phyloP scores from a whole-genome alignment of 495 filamentous ascomycete genomes.

The Lophiostoma macrostomum region DNA sequence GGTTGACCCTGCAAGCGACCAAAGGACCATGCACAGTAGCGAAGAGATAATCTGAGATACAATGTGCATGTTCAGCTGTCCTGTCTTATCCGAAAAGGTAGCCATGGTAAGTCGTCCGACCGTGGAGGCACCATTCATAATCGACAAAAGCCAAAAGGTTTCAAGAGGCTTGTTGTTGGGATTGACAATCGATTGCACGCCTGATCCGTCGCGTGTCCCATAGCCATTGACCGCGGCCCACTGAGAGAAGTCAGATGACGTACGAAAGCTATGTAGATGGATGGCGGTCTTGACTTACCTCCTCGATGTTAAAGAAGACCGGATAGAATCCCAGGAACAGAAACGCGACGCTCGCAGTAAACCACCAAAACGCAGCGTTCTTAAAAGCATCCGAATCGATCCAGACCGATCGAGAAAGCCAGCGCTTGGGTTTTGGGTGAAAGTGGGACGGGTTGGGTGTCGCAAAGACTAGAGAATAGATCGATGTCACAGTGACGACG shows the following conservation, averaged over 20 bases:
- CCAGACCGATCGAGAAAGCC: slow-evolving; percentile 31
- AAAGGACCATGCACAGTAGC: slow-evolving; percentile 40
- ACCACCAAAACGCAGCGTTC: slow-evolving; percentile 37
- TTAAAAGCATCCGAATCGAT: slow-evolving; percentile 41
- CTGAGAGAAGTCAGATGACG: slow-evolving; percentile 13
- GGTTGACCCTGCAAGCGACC: slow-evolving; percentile 36
- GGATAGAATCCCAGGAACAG: slow-evolving; percentile 48
- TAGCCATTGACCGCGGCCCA: slow-evolving; percentile 43
- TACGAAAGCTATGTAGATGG: not conserved
- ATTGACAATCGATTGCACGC: not conserved
- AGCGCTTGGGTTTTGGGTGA: slow-evolving; percentile 28
- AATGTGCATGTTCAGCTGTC: slow-evolving; percentile 42
- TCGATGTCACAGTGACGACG: slow-evolving; percentile 34
- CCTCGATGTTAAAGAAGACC: slow-evolving; percentile 48
- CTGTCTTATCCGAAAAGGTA: slow-evolving; percentile 31
- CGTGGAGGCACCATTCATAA: slow-evolving; percentile 45
- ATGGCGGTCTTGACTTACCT: slow-evolving; percentile 24
- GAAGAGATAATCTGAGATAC: slow-evolving; percentile 35
- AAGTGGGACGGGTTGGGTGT: slow-evolving; percentile 36
- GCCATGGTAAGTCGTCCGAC: slow-evolving; percentile 42
- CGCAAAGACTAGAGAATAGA: slow-evolving; percentile 40
- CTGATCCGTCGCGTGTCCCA: slow-evolving; percentile 32
- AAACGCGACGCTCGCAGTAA: slow-evolving; percentile 38
- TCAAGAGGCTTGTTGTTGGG: slow-evolving; percentile 36
- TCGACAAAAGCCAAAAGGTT: slow-evolving; percentile 45